phyloP scores from a whole-genome alignment of 345 rosid species.

The Populus nigra region DNA sequence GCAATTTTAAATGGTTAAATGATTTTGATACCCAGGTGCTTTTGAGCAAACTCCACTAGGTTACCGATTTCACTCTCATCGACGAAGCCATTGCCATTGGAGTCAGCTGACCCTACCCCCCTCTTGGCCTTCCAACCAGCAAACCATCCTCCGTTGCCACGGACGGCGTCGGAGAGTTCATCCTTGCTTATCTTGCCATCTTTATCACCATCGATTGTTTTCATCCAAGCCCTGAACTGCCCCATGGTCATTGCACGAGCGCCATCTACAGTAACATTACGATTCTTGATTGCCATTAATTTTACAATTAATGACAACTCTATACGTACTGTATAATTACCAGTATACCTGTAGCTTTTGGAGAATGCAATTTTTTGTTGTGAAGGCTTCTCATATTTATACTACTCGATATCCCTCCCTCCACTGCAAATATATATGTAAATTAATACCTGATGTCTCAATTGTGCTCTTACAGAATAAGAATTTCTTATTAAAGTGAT shows the following conservation, averaged over 20 bases:
- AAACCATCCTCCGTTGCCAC: slow-evolving; percentile 3
- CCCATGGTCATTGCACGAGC: slow-evolving; percentile 3
- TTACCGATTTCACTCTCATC: slow-evolving; percentile 17
- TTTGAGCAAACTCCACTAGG: slow-evolving; percentile 26
- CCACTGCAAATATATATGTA: not conserved
- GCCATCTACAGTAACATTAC: not conserved
- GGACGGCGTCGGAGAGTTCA: slow-evolving; percentile 33
- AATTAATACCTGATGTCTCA: no score
- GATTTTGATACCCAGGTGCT: not conserved
- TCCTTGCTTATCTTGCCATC: slow-evolving; percentile 25
- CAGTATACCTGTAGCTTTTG: not conserved
- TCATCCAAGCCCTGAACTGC: slow-evolving; percentile 27
- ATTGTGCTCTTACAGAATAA: not conserved
- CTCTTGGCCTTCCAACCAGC: slow-evolving; percentile 15
- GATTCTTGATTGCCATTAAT: not conserved
- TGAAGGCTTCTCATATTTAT: not conserved
- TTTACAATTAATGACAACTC: not conserved
- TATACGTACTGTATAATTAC: not conserved
- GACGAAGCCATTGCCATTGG: slow-evolving; percentile 20
- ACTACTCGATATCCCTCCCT: not conserved
- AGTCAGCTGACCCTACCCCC: slow-evolving; percentile 9
- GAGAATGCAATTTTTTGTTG: not conserved
- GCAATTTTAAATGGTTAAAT: not conserved
- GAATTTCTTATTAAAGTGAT: not conserved
- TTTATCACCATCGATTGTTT: slow-evolving; percentile 16